A percentile compares a stretch with the other conserved stretches of the same genome.
Conservation (phyloP, 352 stramenopile species). For the Thalassiosira mediterranea region DNA sequence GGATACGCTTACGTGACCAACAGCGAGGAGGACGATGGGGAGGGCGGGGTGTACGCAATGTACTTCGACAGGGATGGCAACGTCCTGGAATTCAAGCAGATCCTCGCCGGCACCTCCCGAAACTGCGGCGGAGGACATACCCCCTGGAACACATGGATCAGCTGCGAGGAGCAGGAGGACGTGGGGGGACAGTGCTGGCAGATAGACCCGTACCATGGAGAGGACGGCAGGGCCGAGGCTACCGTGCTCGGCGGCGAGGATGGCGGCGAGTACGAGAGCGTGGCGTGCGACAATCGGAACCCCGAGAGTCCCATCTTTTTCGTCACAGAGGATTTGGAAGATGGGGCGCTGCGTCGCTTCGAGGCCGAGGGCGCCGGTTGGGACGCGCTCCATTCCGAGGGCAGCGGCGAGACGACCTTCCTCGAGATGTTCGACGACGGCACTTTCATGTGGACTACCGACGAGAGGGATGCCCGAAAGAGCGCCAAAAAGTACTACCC, state of each 20-base stretch:
- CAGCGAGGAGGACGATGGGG: conserved; percentile 38
- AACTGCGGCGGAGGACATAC: conserved; percentile 38
- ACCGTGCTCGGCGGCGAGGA: conserved; percentile 25
- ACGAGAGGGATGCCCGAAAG: conserved; percentile 19
- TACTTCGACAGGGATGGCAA: conserved; percentile 61
- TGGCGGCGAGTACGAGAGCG: conserved; percentile 36
- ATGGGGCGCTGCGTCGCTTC: conserved; percentile 51
- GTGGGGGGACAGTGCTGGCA: conserved; percentile 1
- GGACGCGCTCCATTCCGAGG: conserved; percentile 16
- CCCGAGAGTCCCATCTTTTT: conserved; percentile 45
- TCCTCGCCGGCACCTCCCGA: conserved; percentile 17
- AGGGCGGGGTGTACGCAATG: conserved; percentile 62
- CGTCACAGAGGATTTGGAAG: conserved; percentile 56
- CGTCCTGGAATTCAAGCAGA: conserved; percentile 43
- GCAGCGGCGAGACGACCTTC: conserved; percentile 7
- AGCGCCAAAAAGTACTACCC: conserved; percentile 35
- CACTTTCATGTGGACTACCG: conserved; percentile 41
- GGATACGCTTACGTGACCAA: conserved; percentile 69
- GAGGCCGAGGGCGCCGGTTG: conserved; percentile 21
- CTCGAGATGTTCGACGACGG: conserved; percentile 14
- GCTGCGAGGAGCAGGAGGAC: conserved; percentile 47
- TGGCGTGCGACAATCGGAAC: conserved; percentile 53
- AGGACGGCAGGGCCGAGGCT: not conserved
- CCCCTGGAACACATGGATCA: conserved; percentile 52
- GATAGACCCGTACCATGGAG: conserved; percentile 19